These are phyloP conservation scores for Paragyromitra xinjiangensis DNA, from an alignment of 495 filamentous ascomycete genomes.

Conservation along the genomic window DNA sequence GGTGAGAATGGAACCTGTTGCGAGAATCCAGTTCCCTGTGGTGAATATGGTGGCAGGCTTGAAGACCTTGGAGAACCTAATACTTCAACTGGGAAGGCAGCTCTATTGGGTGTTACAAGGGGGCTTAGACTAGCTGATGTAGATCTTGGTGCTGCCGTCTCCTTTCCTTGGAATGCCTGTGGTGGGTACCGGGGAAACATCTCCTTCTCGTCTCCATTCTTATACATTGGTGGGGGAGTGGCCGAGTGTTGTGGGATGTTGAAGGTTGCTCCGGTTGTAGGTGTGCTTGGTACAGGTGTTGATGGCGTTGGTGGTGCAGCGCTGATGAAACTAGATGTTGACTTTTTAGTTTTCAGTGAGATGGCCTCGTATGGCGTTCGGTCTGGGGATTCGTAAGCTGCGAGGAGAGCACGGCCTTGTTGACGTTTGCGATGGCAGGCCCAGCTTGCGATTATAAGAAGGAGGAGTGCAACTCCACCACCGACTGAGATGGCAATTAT, in stretches of 20 bases:
- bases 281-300: conserved; percentile 16
- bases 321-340: conserved; percentile 24
- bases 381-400: conserved; percentile 53
- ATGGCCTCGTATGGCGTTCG: conserved; percentile 49
- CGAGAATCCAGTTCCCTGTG: conserved; percentile 20
- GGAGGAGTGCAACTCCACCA: conserved; percentile 36
- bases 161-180: conserved; percentile 3
- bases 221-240: conserved; percentile 35
- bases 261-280: conserved; percentile 22
- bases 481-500: conserved; percentile 48
- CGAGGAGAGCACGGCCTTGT: conserved; percentile 50
- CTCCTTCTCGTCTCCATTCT: conserved; percentile 38
- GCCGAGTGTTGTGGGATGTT: conserved; percentile 31
- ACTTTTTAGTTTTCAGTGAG: conserved; percentile 32
- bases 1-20: conserved; percentile 4
- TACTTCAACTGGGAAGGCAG: conserved; percentile 35
- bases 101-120: conserved; percentile 13
- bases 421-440: conserved; percentile 55
- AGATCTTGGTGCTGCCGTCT: background rate
- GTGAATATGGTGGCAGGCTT: conserved; percentile 44
- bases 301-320: background rate
- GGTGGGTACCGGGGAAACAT: conserved; percentile 31
- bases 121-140: background rate
- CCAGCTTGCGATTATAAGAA: conserved; percentile 27
- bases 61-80: conserved; percentile 30